Base-by-base conservation (phyloP, 225 moss, liverwort and hornwort genomes). In the Pseudisothecium myosuroides region DNA sequence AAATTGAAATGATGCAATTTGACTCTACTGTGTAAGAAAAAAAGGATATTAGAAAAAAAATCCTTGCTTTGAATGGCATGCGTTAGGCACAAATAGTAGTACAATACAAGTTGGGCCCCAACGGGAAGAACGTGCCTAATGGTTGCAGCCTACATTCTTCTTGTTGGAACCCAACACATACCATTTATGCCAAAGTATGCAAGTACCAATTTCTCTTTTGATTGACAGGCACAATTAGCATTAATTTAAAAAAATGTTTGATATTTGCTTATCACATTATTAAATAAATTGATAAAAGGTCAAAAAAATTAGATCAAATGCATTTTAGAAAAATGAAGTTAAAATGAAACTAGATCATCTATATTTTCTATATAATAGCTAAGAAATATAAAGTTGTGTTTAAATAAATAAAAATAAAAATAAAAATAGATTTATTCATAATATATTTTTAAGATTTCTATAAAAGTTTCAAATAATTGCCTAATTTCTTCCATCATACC, bases 91-190 rank as follows among this genome's bases (percentile, higher is more conserved):
- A 3, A 32, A 47, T 1, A 49, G 0, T 32, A 24, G 3, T 54
- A 77, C 1, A 54, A 9, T 37, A 54, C 4, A 24, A 26, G 1
- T 55, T n/a, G 2, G 22, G 5, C 0, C 2, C 1, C 17, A 56
- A 17, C 0, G 3, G 2, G 1, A 78, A 55, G 26, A 56, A 15
- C 1, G 0, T 37, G 4, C 10, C 9, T 1, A 37, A 47, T 2
- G 4, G 12, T 32, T 75, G 18, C 16, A 0, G 2, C 1, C 74
- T 4, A 49, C 1, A 1, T 50, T 20, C 50, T 75, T 50, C 4
- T 2, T 2, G 2, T 68, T 68, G 23, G 68, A 1, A 2, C 12
- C 12, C 7, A 67, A 67, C n/a, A n/a, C 4, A 2, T n/a, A 67
- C 4, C 22, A n/a, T 22, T 67, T 5, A 6, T 37, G 0, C 4